Base-by-base conservation (phyloP, 306 rosid genomes). In the Astragalus membranaceus region DNA sequence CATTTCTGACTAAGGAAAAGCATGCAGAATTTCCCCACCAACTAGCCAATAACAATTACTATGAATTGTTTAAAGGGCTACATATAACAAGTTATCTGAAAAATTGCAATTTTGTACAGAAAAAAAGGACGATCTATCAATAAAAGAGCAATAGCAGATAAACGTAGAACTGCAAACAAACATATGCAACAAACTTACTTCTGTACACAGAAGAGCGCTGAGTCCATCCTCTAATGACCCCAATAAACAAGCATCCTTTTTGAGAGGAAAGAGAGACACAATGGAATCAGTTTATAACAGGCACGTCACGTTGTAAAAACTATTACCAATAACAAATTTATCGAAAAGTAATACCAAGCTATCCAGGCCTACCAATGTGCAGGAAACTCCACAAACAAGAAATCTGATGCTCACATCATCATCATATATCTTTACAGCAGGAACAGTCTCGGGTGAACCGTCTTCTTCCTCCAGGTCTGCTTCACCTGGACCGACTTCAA, bases 201-300 rank as follows among this genome's bases (percentile, higher is more conserved):
- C 98, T 33, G 88, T 80, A 76, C 86, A 81, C 62, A 94, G 77
- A 66, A 94, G 94, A 77, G 97, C 90, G 73, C 80, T 87, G 56
- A 94, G 94, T 65, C 98, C 98, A 80, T 90, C 96, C 82, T 90
- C 98, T 84, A 94, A 78, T 35, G 98, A 87, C 79, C 81, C 88
- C 83, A 90, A 75, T 61, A 90, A 64, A 67, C 78, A 64, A 5
- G 85, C 80, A 77, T 94, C 97, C 98, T 94, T 85, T 51, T 60
- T 32, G 20, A 20, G 5, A 67, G 15, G 49, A 62, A 48, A 62
- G 49, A 30, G 13, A 48, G 36, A 16, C 23, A 62, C 47, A 51
- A 70, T 4, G 8, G 62, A 78, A 71, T 72, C 66, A 79, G 73
- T 73, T 67, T 7, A n/a, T 11, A 30, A 32, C 60, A 17, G 20